A percentile compares a stretch with the other conserved stretches of the same genome.
phyloP scores from a whole-genome alignment of 164 flowering plant genomes.

The Vitis labrusca region DNA sequence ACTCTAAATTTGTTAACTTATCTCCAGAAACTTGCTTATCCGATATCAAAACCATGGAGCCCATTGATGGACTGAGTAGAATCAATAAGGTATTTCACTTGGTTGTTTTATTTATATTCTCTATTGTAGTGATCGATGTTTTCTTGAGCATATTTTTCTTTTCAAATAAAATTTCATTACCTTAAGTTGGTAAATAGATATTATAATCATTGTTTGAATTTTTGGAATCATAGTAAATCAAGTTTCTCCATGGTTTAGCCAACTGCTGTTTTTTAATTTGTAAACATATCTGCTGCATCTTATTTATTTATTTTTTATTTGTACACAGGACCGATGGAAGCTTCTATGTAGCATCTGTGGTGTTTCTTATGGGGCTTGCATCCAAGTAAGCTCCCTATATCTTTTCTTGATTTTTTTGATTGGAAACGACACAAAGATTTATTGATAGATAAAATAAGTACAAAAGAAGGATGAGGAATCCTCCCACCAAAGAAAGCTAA shows the following conservation, averaged over 20 bases:
- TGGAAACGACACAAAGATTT: too few species aligned
- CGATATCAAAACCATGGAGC: slow-evolving; percentile 94
- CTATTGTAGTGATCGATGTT: not conserved
- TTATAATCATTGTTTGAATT: too few species aligned
- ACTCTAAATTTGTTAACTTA: slow-evolving; percentile 11
- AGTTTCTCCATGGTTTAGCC: too few species aligned
- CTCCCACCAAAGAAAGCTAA: too few species aligned
- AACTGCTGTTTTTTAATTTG: too few species aligned
- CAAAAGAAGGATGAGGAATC: too few species aligned
- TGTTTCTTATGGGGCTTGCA: slow-evolving; percentile 96
- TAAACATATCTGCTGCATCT: not conserved
- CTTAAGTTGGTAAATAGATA: too few species aligned
- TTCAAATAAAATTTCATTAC: too few species aligned
- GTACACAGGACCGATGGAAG: slow-evolving; percentile 91
- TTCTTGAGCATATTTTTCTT: not conserved
- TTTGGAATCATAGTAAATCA: too few species aligned
- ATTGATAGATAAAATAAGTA: too few species aligned
- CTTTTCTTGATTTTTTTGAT: too few species aligned
- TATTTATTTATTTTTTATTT: slow-evolving; percentile 1
- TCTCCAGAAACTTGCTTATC: slow-evolving; percentile 86
- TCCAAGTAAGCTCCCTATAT: slow-evolving; percentile 56
- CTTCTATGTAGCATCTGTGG: slow-evolving; percentile 93
- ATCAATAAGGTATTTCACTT: slow-evolving; percentile 65
- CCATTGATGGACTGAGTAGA: slow-evolving; percentile 89
- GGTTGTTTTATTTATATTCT: not conserved